A percentile compares a stretch with the other conserved stretches of the same genome.
These are phyloP conservation scores for Komagataella populi DNA, from an alignment of 805 yeast genomes.

Conservation along the genomic window DNA sequence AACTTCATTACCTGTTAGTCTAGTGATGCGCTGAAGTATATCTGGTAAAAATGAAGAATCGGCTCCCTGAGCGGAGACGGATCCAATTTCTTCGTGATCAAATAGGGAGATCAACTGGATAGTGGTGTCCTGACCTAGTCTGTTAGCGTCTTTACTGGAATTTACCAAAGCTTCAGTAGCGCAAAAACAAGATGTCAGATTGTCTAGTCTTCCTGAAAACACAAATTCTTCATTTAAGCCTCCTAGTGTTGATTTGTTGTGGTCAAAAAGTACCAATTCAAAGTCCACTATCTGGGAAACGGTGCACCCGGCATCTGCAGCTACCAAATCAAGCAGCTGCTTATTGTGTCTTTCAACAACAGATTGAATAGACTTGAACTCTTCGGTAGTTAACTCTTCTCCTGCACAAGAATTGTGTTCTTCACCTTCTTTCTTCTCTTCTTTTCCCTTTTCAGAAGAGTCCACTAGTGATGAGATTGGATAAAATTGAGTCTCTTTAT, in stretches of 20 bases:
- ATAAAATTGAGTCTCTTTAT: constrained; percentile 72
- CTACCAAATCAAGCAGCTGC: constrained; percentile 55
- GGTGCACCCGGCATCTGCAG: constrained; percentile 42
- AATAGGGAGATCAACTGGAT: constrained; percentile 70
- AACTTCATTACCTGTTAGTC: constrained; percentile 23
- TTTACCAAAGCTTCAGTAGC: constrained; percentile 61
- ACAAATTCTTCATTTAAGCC: constrained; percentile 86
- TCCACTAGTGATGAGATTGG: constrained; percentile 69
- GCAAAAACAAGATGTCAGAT: constrained; percentile 76
- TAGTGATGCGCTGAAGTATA: constrained; percentile 54
- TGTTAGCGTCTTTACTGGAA: constrained; percentile 15
- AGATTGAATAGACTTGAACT: constrained; percentile 50
- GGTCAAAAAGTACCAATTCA: constrained; percentile 75
- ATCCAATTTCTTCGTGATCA: constrained; percentile 95
- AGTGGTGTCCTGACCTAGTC: constrained; percentile 33
- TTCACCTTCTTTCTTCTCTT: constrained; percentile 3
- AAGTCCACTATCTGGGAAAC: constrained; percentile 69
- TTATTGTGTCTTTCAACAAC: constrained; percentile 67
- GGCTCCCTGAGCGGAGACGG: constrained; percentile 92
- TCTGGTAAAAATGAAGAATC: constrained; percentile 84
- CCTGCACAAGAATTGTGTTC: constrained; percentile 26
- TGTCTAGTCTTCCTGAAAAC: constrained; percentile 85
- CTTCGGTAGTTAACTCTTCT: constrained; percentile 32
- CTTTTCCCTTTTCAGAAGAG: constrained; percentile 7
- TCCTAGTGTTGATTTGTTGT: constrained; percentile 73